These are phyloP conservation scores for Zhuliangozyma parablackwelliae DNA, from an alignment of 1,139 yeast species.

Conservation along the genomic window DNA sequence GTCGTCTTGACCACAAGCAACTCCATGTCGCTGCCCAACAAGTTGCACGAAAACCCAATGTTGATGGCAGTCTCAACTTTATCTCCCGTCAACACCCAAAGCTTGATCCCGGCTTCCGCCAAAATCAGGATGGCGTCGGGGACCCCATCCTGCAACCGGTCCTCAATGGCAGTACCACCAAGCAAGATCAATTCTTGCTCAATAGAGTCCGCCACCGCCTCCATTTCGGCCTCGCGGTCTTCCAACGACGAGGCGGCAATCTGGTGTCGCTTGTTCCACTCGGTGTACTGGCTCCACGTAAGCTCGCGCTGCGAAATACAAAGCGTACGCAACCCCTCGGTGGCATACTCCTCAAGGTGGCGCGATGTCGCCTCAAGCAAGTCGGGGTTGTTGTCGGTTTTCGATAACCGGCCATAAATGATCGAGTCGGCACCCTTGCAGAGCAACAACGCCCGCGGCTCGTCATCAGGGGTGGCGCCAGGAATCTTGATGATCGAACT, in stretches of 20 bases:
- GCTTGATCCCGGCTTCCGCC: slow-evolving; percentile 46
- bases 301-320: slow-evolving; percentile 46
- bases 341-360: slow-evolving; percentile 43
- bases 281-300: slow-evolving; percentile 37
- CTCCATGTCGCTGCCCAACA: slow-evolving; percentile 47
- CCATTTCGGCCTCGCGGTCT: slow-evolving; percentile 43
- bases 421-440: slow-evolving; percentile 51
- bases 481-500: slow-evolving; percentile 76
- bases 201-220: slow-evolving; percentile 44
- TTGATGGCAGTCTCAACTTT: slow-evolving; percentile 50
- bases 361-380: slow-evolving; percentile 33
- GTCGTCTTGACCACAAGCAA: slow-evolving; percentile 35
- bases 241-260: slow-evolving; percentile 42
- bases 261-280: slow-evolving; percentile 40
- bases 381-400: slow-evolving; percentile 23
- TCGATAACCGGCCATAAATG: slow-evolving; percentile 39
- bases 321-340: slow-evolving; percentile 46
- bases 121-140: slow-evolving; percentile 44
- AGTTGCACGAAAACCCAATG: slow-evolving; percentile 48
- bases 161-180: slow-evolving; percentile 54
- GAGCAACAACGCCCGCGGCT: slow-evolving; percentile 37
- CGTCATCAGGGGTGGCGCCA: slow-evolving; percentile 24
- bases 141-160: slow-evolving; percentile 48
- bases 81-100: slow-evolving; percentile 52
- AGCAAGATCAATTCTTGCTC: slow-evolving; percentile 39